Percentiles rank a stretch among this genome's conserved stretches.
Evolutionary conservation across 2,329 filamentous ascomycete species (phyloP).

Genomic region (Lachnellula hyalina): DNA sequence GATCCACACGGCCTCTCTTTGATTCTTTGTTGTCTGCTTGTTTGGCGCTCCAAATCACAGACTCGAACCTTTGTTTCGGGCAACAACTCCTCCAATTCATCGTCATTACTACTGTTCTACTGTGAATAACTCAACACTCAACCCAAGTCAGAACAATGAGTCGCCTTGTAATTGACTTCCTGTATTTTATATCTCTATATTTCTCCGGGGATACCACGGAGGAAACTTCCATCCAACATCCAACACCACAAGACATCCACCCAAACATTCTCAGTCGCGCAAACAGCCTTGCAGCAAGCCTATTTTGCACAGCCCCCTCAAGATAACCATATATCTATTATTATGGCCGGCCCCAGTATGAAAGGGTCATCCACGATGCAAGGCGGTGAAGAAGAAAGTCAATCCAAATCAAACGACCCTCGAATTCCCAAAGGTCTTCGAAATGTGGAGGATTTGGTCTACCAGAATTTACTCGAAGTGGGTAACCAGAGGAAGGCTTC

Average conservation of each 20-base stretch:
- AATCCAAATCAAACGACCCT: slow-evolving; percentile 1
- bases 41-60: background rate
- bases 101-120: background rate
- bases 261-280: background rate
- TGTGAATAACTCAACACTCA: background rate
- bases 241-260: background rate
- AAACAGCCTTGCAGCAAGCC: background rate
- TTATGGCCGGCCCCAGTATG: background rate
- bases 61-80: background rate
- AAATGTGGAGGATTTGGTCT: slow-evolving; percentile 13
- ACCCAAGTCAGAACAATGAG: background rate
- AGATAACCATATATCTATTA: background rate
- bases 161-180: too few species aligned
- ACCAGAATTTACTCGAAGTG: slow-evolving; percentile 14
- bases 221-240: background rate
- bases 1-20: background rate
- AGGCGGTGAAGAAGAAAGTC: background rate
- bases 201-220: background rate
- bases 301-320: background rate
- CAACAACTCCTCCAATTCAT: background rate
- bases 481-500: slow-evolving; percentile 1
- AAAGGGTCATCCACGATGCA: background rate
- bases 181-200: background rate
- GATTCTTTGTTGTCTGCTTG: background rate
- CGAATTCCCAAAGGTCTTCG: slow-evolving; percentile 17